Evolutionary conservation across 345 rosid species (phyloP).

Genomic region (Adansonia digitata): DNA sequence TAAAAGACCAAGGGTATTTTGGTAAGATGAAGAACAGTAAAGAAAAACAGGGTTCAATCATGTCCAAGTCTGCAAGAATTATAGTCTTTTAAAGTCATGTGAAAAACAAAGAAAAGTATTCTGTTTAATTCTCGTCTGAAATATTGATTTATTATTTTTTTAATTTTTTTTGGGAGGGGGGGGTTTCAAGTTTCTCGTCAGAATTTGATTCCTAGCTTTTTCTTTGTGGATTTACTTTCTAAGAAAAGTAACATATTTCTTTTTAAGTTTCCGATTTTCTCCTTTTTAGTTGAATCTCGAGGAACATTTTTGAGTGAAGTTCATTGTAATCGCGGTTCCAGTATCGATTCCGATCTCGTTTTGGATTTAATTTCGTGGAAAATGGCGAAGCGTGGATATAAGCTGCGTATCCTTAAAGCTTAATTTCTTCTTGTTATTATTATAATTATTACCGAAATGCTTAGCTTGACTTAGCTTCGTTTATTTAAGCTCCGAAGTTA

Average conservation of each 20-base stretch:
- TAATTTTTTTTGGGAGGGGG: neutral
- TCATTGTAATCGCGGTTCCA: neutral
- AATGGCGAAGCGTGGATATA: conserved; percentile 93
- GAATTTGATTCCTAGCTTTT: conserved; percentile 41
- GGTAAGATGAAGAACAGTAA: neutral
- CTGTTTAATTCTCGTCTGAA: neutral
- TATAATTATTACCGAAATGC: neutral
- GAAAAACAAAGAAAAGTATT: neutral
- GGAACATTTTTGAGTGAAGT: conserved; percentile 19
- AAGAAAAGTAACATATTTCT: conserved; percentile 18
- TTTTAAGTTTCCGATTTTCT: neutral
- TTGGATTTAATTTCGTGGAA: conserved; percentile 13
- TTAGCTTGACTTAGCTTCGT: conserved; percentile 18
- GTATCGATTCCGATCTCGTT: conserved; percentile 16
- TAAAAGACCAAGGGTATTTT: conserved; percentile 15
- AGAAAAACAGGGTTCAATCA: conserved; percentile 9
- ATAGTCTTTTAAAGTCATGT: neutral
- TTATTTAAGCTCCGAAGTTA: conserved; percentile 2
- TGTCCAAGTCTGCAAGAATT: conserved; percentile 13
- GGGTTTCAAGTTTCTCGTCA: conserved; percentile 10
- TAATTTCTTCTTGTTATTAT: neutral
- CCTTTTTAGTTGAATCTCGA: conserved; percentile 16
- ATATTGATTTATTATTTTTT: neutral
- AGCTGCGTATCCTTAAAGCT: conserved; percentile 83
- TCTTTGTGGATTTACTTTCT: conserved; percentile 29